A percentile compares a stretch with the other conserved stretches of the same genome.
These are phyloP conservation scores for Neofusicoccum cordaticola DNA, from an alignment of 2,329 filamentous ascomycete genomes.

Conservation along the genomic window DNA sequence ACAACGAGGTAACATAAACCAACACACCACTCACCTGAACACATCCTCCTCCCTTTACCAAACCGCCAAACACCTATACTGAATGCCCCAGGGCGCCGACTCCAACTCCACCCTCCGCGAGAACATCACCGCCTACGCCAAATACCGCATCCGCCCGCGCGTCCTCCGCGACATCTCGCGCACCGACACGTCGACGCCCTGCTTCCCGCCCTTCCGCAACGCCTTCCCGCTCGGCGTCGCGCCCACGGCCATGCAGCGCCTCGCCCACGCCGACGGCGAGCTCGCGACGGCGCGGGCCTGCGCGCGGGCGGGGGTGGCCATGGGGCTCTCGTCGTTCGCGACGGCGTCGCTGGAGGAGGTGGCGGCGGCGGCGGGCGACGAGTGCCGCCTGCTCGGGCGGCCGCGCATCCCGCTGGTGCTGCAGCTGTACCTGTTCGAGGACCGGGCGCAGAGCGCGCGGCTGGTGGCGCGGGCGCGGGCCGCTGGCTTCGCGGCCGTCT, in stretches of 20 bases:
- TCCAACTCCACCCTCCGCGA: slow-evolving; percentile 23
- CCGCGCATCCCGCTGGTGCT: slow-evolving; percentile 52
- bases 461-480: slow-evolving; percentile 47
- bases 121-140: slow-evolving; percentile 29
- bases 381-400: slow-evolving; percentile 29
- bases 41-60: too few species aligned
- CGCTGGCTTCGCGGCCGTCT: slow-evolving; percentile 52
- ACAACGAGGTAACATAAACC: neutral
- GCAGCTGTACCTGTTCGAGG: slow-evolving; percentile 61
- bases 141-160: slow-evolving; percentile 31
- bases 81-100: neutral
- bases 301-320: slow-evolving; percentile 35
- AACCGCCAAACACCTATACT: too few species aligned
- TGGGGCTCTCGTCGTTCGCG: slow-evolving; percentile 39
- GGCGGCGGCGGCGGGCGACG: slow-evolving; percentile 44
- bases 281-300: slow-evolving; percentile 42
- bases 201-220: slow-evolving; percentile 33
- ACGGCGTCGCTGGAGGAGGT: slow-evolving; percentile 43
- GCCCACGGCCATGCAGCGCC: slow-evolving; percentile 42
- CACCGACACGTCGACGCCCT: slow-evolving; percentile 32
- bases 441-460: slow-evolving; percentile 49
- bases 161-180: slow-evolving; percentile 40
- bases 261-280: slow-evolving; percentile 45
- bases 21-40: neutral
- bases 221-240: slow-evolving; percentile 43